These are phyloP conservation scores for Aspergillus campestris DNA, from an alignment of 495 filamentous ascomycete species.

Conservation along the genomic window DNA sequence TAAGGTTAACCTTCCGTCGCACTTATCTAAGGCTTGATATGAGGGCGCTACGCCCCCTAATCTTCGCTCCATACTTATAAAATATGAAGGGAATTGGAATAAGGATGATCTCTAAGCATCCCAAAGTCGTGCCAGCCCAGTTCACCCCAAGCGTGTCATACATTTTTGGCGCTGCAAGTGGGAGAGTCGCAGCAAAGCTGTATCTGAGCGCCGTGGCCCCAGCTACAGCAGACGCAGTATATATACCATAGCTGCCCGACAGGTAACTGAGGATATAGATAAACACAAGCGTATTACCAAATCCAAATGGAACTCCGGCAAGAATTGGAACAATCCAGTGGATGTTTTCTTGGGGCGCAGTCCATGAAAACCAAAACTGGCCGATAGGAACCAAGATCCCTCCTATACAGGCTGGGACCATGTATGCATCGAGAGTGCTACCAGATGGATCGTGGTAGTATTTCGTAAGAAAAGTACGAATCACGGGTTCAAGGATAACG, in stretches of 20 bases:
- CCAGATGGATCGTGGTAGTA: conserved; percentile 57
- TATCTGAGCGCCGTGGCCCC: conserved; percentile 60
- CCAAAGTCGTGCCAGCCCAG: conserved; percentile 57
- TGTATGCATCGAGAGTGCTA: conserved; percentile 63
- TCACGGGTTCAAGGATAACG: conserved; percentile 56
- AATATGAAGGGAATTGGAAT: conserved; percentile 3
- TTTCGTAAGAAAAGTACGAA: conserved; percentile 57
- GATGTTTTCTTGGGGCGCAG: conserved; percentile 52
- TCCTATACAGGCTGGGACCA: conserved; percentile 59
- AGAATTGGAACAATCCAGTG: conserved; percentile 69
- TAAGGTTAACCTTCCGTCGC: no score
- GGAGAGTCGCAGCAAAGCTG: conserved; percentile 57
- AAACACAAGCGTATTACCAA: conserved; percentile 63
- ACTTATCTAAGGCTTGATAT: neutral
- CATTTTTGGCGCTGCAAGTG: conserved; percentile 65
- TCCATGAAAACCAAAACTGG: conserved; percentile 73
- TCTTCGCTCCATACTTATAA: conserved; percentile 4
- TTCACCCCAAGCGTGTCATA: conserved; percentile 56
- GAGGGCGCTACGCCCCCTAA: neutral
- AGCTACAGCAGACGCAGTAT: conserved; percentile 64
- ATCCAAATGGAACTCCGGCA: conserved; percentile 66
- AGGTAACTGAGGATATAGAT: conserved; percentile 72
- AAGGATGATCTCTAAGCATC: conserved; percentile 3
- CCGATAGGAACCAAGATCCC: conserved; percentile 56
- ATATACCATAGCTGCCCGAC: conserved; percentile 64